These are phyloP conservation scores for Hypoxylon sp. DNA, from an alignment of 2,329 filamentous ascomycete species.

Conservation along the genomic window DNA sequence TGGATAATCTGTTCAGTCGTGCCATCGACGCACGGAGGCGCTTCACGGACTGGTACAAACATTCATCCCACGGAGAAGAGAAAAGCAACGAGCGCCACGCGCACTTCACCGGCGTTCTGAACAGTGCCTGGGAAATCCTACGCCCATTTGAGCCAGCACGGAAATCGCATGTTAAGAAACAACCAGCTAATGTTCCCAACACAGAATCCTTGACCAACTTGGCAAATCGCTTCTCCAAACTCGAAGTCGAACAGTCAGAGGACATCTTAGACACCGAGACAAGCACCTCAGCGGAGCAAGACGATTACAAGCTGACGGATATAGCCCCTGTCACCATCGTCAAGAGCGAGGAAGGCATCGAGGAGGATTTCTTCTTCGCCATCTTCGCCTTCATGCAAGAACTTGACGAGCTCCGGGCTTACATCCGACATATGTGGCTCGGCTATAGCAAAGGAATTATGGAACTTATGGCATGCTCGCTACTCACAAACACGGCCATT, in stretches of 20 bases:
- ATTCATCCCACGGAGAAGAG: background rate
- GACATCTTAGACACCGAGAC: background rate
- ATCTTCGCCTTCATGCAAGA: constrained; percentile 6
- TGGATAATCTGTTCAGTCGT: constrained; percentile 2
- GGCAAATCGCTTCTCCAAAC: background rate
- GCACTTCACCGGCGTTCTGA: background rate
- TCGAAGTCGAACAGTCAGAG: background rate
- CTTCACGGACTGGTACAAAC: constrained; percentile 4
- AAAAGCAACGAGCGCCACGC: constrained; percentile 3
- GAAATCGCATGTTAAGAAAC: background rate
- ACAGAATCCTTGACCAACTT: background rate
- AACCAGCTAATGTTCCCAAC: background rate
- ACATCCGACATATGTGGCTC: background rate
- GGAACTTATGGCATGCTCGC: background rate
- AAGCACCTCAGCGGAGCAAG: background rate
- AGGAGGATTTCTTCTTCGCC: constrained; percentile 13
- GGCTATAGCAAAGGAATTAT: background rate
- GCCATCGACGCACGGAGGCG: constrained; percentile 1
- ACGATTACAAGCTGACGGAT: constrained; percentile 3
- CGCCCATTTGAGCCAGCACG: background rate
- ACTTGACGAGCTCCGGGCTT: background rate
- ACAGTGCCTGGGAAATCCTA: background rate
- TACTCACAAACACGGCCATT: constrained; percentile 11
- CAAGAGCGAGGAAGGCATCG: constrained; percentile 6
- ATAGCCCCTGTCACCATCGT: background rate